Conservation (phyloP, 257 asterid species). For the Penstemon davidsonii region DNA sequence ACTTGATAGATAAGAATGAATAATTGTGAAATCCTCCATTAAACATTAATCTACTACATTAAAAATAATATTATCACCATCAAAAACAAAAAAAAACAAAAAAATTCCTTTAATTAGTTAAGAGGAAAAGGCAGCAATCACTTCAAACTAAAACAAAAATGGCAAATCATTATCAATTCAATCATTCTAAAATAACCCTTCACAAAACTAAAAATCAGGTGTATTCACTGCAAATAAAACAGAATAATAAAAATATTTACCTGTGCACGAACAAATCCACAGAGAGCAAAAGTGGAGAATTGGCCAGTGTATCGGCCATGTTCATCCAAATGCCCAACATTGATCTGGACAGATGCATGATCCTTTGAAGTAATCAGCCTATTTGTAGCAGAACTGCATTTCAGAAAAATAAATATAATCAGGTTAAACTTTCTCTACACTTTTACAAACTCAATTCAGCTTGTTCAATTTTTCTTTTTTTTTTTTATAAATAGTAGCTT, state of each 20-base stretch:
- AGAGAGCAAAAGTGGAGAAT: constrained; percentile 76
- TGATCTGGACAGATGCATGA: constrained; percentile 86
- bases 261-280: constrained; percentile 93
- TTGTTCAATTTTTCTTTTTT: no score
- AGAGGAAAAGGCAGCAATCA: no score
- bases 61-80: no score
- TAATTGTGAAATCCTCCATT: no score
- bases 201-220: no score
- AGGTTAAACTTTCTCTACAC: background rate
- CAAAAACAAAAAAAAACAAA: no score
- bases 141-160: background rate
- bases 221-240: background rate
- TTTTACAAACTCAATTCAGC: background rate
- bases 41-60: no score
- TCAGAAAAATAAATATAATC: background rate
- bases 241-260: constrained; percentile 17
- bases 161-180: background rate
- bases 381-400: constrained; percentile 83
- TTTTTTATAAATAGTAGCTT: background rate
- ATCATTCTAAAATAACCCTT: no score
- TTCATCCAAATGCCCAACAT: constrained; percentile 80
- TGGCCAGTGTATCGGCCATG: constrained; percentile 61
- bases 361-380: constrained; percentile 91
- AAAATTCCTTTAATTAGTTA: no score
- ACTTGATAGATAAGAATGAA: no score